Evolutionary conservation across 2,329 filamentous ascomycete genomes (phyloP).

Genomic region (Trematosphaeria pertusa): DNA sequence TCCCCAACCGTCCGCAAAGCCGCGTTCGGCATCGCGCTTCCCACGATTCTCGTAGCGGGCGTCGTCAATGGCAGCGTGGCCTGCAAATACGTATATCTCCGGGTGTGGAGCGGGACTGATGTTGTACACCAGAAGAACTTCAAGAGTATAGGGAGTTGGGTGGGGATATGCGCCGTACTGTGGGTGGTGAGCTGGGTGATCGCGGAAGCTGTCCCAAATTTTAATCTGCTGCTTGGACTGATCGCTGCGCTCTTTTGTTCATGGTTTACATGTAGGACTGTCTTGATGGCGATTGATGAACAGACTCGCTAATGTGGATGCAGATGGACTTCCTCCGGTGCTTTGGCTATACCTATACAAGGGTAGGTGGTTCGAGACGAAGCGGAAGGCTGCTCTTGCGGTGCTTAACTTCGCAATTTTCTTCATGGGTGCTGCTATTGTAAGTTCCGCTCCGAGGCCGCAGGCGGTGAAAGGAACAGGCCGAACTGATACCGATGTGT

Average conservation of each 20-base stretch:
- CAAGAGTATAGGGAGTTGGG: constrained; percentile 59
- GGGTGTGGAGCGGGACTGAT: constrained; percentile 67
- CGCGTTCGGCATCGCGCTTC: constrained; percentile 72
- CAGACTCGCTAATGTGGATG: constrained; percentile 1
- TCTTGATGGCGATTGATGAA: background rate
- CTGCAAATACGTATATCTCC: constrained; percentile 70
- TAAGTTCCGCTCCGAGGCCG: constrained; percentile 16
- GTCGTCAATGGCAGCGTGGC: constrained; percentile 74
- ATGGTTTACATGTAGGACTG: constrained; percentile 67
- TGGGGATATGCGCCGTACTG: constrained; percentile 60
- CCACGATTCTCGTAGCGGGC: constrained; percentile 74
- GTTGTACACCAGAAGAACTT: constrained; percentile 30
- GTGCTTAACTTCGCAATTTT: constrained; percentile 55
- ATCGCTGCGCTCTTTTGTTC: constrained; percentile 67
- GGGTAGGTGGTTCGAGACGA: constrained; percentile 46
- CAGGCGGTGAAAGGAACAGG: background rate
- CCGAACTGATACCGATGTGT: constrained; percentile 3
- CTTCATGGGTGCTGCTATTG: constrained; percentile 36
- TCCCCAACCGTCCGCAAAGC: constrained; percentile 64
- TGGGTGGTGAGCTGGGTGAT: constrained; percentile 73
- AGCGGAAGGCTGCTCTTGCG: constrained; percentile 54
- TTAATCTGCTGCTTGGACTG: constrained; percentile 70
- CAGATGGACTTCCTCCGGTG: constrained; percentile 51
- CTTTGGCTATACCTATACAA: constrained; percentile 59
- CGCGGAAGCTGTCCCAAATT: constrained; percentile 72